A percentile compares a stretch with the other conserved stretches of the same genome.
Conservation (phyloP, 805 yeast genomes). For the Zygosaccharomyces bisporus region DNA sequence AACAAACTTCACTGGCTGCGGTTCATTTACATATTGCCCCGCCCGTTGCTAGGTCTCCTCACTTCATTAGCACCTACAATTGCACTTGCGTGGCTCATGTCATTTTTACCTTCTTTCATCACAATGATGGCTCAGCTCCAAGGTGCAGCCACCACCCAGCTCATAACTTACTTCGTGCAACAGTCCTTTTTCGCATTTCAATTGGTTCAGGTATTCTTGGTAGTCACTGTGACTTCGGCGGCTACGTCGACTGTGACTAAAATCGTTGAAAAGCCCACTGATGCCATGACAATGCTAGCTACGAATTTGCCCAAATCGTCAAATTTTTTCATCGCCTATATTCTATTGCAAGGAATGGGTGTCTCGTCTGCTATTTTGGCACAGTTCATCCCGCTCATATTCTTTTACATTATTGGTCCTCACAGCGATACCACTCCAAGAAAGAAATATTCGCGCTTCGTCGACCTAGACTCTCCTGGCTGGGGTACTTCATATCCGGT, state of each 20-base stretch:
- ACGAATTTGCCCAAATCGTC: constrained; percentile 68
- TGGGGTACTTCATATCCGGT: constrained; percentile 83
- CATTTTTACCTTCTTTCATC: constrained; percentile 60
- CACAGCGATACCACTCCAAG: constrained; percentile 61
- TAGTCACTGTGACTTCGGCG: constrained; percentile 67
- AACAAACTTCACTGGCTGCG: constrained; percentile 51
- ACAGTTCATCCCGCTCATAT: constrained; percentile 55
- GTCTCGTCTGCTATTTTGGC: constrained; percentile 61
- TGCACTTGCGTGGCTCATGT: constrained; percentile 61
- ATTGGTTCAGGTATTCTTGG: constrained; percentile 66
- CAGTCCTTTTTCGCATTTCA: constrained; percentile 65
- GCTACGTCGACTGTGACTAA: constrained; percentile 64
- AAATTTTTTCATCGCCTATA: constrained; percentile 66
- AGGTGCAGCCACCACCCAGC: constrained; percentile 56
- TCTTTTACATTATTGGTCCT: constrained; percentile 56
- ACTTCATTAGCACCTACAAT: constrained; percentile 69
- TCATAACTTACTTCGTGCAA: constrained; percentile 61
- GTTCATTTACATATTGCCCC: constrained; percentile 57
- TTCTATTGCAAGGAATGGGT: constrained; percentile 64
- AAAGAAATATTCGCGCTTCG: constrained; percentile 61
- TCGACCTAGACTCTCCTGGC: constrained; percentile 46
- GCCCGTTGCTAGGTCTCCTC: constrained; percentile 52
- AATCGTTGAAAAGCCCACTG: constrained; percentile 55
- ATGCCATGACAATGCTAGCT: constrained; percentile 58
- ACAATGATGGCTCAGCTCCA: constrained; percentile 57